Percentiles rank a stretch among this genome's conserved stretches.
Conservation (phyloP, 1,139 yeast species). For the Yamadazyma mexicana region DNA sequence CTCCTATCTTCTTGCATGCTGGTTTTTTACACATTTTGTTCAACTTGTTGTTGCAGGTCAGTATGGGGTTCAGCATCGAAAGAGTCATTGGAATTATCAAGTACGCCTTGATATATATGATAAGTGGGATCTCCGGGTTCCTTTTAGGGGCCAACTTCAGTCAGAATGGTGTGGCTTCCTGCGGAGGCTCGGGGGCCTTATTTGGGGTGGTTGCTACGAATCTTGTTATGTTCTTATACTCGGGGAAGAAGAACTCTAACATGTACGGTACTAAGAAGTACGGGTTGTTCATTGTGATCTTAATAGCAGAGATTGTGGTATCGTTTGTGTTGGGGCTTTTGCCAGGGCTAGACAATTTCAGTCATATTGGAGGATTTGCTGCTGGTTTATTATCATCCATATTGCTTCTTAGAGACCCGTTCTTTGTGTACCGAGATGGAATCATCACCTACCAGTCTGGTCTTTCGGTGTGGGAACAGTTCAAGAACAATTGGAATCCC, state of each 20-base stretch:
- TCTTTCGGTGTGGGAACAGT: conserved; percentile 42
- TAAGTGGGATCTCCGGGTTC: conserved; percentile 69
- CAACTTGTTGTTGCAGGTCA: conserved; percentile 61
- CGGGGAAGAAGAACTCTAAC: conserved; percentile 51
- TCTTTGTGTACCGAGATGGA: conserved; percentile 45
- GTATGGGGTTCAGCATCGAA: conserved; percentile 67
- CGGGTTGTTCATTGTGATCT: conserved; percentile 43
- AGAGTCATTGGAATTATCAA: conserved; percentile 56
- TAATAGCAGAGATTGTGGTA: conserved; percentile 58
- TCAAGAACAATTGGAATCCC: conserved; percentile 46
- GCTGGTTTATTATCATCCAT: conserved; percentile 58
- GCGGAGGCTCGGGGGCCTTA: conserved; percentile 76
- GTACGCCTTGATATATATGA: conserved; percentile 56
- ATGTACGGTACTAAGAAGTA: conserved; percentile 45
- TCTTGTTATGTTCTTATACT: conserved; percentile 54
- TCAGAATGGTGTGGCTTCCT: conserved; percentile 67
- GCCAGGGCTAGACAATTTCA: conserved; percentile 76
- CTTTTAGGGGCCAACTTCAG: conserved; percentile 71
- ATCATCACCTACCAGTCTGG: conserved; percentile 38
- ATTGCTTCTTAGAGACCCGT: conserved; percentile 60
- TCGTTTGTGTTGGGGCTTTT: conserved; percentile 66
- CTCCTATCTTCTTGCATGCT: conserved; percentile 76
- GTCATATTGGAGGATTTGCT: conserved; percentile 77
- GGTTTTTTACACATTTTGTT: conserved; percentile 71
- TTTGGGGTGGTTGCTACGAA: conserved; percentile 72